Percentiles rank a stretch among this genome's conserved stretches.
phyloP scores from a whole-genome alignment of 2,329 filamentous ascomycete genomes.

The Cytospora schulzeri region DNA sequence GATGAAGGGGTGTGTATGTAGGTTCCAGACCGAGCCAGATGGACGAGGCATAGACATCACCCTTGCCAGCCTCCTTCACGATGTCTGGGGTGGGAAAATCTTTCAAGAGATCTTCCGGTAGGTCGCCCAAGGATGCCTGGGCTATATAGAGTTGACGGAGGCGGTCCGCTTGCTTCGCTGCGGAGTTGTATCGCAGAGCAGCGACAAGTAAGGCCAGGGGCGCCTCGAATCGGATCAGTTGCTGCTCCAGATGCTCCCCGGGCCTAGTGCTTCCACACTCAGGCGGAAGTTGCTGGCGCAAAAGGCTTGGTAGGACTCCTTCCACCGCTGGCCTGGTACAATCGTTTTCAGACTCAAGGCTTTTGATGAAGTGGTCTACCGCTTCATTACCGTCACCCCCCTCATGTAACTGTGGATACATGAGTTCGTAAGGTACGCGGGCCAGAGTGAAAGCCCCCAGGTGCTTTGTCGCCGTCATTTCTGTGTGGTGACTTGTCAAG shows the following conservation, averaged over 20 bases:
- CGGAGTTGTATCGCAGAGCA: conserved; percentile 51
- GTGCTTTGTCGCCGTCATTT: conserved; percentile 9
- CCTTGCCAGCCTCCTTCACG: conserved; percentile 65
- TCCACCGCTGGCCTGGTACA: background rate
- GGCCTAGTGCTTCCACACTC: background rate
- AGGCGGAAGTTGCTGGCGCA: conserved; percentile 8
- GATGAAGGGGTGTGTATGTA: conserved; percentile 87
- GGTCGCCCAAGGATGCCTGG: conserved; percentile 71
- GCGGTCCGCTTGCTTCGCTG: conserved; percentile 2
- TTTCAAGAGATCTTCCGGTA: conserved; percentile 62
- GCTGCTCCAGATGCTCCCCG: background rate
- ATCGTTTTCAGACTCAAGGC: conserved; percentile 7
- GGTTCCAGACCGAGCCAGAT: conserved; percentile 87
- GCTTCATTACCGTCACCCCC: background rate
- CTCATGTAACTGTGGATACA: conserved; percentile 16
- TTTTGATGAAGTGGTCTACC: conserved; percentile 10
- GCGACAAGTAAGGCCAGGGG: conserved; percentile 67
- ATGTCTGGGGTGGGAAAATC: conserved; percentile 71
- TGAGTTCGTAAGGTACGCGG: conserved; percentile 25
- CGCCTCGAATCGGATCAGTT: conserved; percentile 60
- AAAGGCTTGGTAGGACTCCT: background rate
- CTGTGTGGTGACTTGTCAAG: background rate
- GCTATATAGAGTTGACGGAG: conserved; percentile 74
- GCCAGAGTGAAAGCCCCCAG: conserved; percentile 11
- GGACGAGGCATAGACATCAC: conserved; percentile 84